Evolutionary conservation across 139 green algal species (phyloP).

Genomic region (Chlamydomonas sphaeroides): DNA sequence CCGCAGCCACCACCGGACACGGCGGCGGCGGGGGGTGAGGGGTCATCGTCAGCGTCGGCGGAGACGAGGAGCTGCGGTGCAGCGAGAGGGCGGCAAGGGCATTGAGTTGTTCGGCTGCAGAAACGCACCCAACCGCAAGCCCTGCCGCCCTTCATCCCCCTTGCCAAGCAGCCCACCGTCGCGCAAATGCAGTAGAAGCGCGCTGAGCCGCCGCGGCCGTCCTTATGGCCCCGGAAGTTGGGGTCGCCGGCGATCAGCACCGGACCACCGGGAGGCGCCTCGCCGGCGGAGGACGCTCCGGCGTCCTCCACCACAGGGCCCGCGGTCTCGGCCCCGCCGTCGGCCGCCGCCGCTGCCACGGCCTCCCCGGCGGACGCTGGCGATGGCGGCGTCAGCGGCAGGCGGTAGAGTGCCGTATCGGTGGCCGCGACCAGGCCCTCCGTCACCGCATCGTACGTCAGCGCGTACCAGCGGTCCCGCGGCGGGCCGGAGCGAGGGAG

Average conservation of each 20-base stretch:
- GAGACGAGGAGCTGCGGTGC: too few species aligned
- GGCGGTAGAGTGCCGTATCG: conserved; percentile 8
- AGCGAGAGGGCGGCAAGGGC: too few species aligned
- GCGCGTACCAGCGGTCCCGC: neutral
- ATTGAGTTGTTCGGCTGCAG: too few species aligned
- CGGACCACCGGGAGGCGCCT: neutral
- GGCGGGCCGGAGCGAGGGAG: neutral
- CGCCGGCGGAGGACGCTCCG: neutral
- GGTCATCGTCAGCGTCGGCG: too few species aligned
- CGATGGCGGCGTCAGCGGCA: neutral
- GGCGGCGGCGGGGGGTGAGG: too few species aligned
- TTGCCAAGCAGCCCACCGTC: too few species aligned
- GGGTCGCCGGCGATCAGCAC: too few species aligned
- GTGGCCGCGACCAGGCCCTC: neutral
- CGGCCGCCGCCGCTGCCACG: neutral
- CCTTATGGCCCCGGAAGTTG: neutral
- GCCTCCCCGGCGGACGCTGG: neutral
- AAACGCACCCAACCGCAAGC: too few species aligned
- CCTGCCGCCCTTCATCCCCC: too few species aligned
- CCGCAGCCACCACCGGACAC: neutral
- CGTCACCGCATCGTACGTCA: neutral
- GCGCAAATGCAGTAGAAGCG: neutral
- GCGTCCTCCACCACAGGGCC: neutral
- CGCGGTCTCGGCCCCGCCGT: neutral
- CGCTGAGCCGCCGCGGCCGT: neutral